Evolutionary conservation across 805 yeast genomes (phyloP).

Genomic region (Schizosaccharomyces octosporus): DNA sequence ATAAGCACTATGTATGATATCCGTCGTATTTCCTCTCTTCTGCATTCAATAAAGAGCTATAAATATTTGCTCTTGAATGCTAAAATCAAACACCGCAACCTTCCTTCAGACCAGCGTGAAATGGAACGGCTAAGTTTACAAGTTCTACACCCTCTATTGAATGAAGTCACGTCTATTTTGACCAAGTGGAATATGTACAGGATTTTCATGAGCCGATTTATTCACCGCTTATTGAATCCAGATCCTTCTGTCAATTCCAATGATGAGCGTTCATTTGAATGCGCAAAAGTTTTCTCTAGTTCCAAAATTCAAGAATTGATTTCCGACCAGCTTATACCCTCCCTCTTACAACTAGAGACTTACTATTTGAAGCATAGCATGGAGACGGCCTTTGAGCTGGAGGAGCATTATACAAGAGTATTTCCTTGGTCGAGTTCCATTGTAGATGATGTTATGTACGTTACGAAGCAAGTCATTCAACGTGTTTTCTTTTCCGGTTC

Average conservation of each 20-base stretch:
- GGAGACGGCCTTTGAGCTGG: constrained; percentile 57
- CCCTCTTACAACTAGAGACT: constrained; percentile 36
- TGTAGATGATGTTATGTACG: constrained; percentile 60
- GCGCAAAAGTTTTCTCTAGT: constrained; percentile 28
- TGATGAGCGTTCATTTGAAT: constrained; percentile 4
- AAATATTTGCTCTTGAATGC: constrained; percentile 19
- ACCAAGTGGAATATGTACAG: constrained; percentile 11
- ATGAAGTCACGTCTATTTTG: constrained; percentile 7
- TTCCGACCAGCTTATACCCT: constrained; percentile 26
- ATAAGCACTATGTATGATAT: constrained; percentile 67
- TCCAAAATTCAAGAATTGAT: constrained; percentile 36
- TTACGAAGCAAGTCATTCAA: constrained; percentile 40
- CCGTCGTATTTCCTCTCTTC: constrained; percentile 12
- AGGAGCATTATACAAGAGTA: constrained; percentile 37
- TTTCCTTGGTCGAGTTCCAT: constrained; percentile 37
- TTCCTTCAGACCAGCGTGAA: constrained; percentile 19
- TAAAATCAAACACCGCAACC: constrained; percentile 29
- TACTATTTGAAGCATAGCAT: constrained; percentile 55
- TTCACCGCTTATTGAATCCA: background rate
- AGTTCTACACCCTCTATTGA: constrained; percentile 8
- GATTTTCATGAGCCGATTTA: background rate
- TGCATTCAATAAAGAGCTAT: background rate
- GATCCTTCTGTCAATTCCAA: background rate
- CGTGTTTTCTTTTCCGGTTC: constrained; percentile 46
- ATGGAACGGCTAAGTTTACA: background rate